Conservation (phyloP, 257 asterid species). For the Solanum stenotomum region DNA sequence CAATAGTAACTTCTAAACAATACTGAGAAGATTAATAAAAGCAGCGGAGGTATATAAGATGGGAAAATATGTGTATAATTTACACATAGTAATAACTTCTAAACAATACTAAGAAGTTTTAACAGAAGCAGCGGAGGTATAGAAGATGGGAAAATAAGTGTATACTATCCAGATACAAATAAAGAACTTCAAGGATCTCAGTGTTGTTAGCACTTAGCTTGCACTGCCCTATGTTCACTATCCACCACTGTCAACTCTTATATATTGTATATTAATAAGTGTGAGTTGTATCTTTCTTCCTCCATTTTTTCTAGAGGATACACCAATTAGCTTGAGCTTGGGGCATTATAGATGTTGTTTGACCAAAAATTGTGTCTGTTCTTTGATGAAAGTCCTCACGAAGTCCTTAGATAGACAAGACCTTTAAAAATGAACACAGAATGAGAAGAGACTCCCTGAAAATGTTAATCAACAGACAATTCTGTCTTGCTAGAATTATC, state of each 20-base stretch:
- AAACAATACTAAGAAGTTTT: background rate
- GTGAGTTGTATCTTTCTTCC: background rate
- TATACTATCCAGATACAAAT: background rate
- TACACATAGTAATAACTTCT: background rate
- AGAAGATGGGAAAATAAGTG: background rate
- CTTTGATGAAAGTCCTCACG: background rate
- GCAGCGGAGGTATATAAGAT: background rate
- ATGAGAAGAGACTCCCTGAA: background rate
- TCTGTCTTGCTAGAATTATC: background rate
- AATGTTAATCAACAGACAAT: background rate
- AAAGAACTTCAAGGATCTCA: background rate
- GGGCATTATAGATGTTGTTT: background rate
- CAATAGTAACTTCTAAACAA: background rate
- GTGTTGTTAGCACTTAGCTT: background rate
- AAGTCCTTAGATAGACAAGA: background rate
- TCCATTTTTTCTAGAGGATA: background rate
- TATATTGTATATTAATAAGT: background rate
- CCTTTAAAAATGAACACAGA: background rate
- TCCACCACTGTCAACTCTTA: background rate
- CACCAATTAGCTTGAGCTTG: background rate
- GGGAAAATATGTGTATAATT: background rate
- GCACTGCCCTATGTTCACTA: background rate
- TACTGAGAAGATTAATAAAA: background rate
- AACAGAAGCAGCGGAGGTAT: background rate
- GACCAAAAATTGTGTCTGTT: background rate